phyloP scores from a whole-genome alignment of 768 basidiomycete species.

The Tylopilus felleus region DNA sequence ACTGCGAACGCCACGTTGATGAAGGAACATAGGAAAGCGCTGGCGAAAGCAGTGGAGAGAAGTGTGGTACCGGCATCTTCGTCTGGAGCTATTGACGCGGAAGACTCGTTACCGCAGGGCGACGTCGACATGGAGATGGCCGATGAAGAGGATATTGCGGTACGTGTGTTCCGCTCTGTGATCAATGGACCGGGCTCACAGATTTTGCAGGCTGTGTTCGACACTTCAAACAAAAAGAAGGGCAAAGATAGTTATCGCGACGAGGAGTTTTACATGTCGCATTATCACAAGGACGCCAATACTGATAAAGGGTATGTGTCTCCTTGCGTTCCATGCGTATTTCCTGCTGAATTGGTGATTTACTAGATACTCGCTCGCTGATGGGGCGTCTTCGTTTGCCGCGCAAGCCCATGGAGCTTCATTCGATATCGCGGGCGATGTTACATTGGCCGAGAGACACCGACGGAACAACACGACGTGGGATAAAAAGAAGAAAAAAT shows the following conservation, averaged over 20 bases:
- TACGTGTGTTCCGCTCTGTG: conserved; percentile 30
- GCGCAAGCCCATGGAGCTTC: conserved; percentile 77
- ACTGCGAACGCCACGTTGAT: conserved; percentile 70
- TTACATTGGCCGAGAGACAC: conserved; percentile 51
- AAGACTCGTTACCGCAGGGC: conserved; percentile 26
- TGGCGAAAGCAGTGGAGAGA: conserved; percentile 61
- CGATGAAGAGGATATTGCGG: conserved; percentile 73
- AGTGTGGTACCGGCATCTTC: conserved; percentile 32
- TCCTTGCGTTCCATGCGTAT: neutral
- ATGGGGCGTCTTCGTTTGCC: conserved; percentile 82
- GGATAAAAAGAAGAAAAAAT: conserved; percentile 97
- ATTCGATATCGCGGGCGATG: conserved; percentile 82
- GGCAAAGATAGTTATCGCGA: conserved; percentile 61
- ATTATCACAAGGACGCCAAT: conserved; percentile 81
- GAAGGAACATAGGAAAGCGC: conserved; percentile 80
- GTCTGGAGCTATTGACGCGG: conserved; percentile 32
- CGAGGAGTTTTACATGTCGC: conserved; percentile 86
- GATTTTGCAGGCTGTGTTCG: conserved; percentile 59
- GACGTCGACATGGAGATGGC: conserved; percentile 60
- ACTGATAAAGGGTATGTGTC: conserved; percentile 85
- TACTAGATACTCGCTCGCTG: conserved; percentile 78
- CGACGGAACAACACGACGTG: conserved; percentile 66
- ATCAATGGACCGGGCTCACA: conserved; percentile 2
- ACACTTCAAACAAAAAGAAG: conserved; percentile 44
- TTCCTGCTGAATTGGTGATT: neutral